Base-by-base conservation (phyloP, 305 asterid species). In the Fraxinus angustifolia region DNA sequence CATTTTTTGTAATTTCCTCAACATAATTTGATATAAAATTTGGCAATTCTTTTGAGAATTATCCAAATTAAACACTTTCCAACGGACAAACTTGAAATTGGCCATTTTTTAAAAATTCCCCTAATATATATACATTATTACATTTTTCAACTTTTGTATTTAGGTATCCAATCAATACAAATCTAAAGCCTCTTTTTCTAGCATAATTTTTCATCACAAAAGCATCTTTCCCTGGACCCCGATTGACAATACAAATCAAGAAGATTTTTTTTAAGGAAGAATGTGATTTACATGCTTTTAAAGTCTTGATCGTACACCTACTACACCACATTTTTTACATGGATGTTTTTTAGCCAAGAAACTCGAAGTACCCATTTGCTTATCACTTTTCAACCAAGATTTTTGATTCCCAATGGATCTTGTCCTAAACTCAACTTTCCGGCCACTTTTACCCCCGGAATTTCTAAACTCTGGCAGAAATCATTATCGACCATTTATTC, bases 391-490 rank as follows among this genome's bases (percentile, higher is more conserved):
- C 82, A 45, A 33, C 76, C 78, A 33, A 75, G 77, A 65, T 78
- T 79, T 62, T 12, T 62, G n/a, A 62, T 62, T 62, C 87, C 34
- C 30, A 10, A 92, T 91, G 97, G 91, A 85, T 67, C 78, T 89
- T 75, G 77, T 85, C 79, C 88, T 87, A 2, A 16, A 87, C 76
- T 79, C 94, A 0, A 62, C 89, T 79, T 87, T 78, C 92, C 90
- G 81, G 35, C 86, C 89, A 74, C 5, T 58, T 65, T 16, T 79
- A 8, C 80, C 30, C 5, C 89, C 88, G 75, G 87, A 65, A 70
- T 67, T 31, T 77, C 3, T 87, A 81, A 71, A 1, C n/a, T 74
- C 38, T 23, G 73, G 67, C 84, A 86, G 82, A 73, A 68, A 79
- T 79, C 60, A 50, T 58, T n/a, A 48, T 35, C 26, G 60, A 0